These are phyloP conservation scores for Ustilago vetiveriae DNA, from an alignment of 1,284 basidiomycete genomes.

Conservation along the genomic window DNA sequence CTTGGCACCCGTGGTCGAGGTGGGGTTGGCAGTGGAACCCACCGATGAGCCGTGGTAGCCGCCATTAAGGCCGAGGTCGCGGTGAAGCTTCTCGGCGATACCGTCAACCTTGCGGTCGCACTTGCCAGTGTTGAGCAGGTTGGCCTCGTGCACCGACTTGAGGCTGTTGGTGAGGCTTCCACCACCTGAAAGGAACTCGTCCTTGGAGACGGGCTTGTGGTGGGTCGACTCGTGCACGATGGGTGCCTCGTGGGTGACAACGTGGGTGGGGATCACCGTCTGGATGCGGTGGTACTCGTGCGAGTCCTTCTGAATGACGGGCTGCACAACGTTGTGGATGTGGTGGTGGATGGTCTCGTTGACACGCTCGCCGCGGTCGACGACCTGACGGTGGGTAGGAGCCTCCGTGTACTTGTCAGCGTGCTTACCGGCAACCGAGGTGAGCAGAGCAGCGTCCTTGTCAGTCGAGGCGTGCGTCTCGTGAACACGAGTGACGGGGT, in stretches of 20 bases:
- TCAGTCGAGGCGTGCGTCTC: slow-evolving; percentile 65
- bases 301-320: slow-evolving; percentile 64
- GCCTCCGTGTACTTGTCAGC: slow-evolving; percentile 55
- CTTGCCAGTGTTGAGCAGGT: slow-evolving; percentile 58
- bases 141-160: slow-evolving; percentile 47
- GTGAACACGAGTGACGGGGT: slow-evolving; percentile 59
- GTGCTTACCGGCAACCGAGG: slow-evolving; percentile 59
- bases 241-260: slow-evolving; percentile 64
- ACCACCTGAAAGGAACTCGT: slow-evolving; percentile 60
- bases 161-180: slow-evolving; percentile 54
- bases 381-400: slow-evolving; percentile 55
- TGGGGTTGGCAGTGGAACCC: too few species aligned
- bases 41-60: slow-evolving; percentile 4
- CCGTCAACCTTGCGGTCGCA: slow-evolving; percentile 60
- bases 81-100: slow-evolving; percentile 53
- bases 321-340: slow-evolving; percentile 67
- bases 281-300: slow-evolving; percentile 66
- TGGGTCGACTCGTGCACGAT: slow-evolving; percentile 64
- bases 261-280: slow-evolving; percentile 61
- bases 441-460: slow-evolving; percentile 64
- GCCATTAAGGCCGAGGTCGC: slow-evolving; percentile 41
- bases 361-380: slow-evolving; percentile 66
- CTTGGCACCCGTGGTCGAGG: slow-evolving; percentile 7
- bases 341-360: slow-evolving; percentile 65
- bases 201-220: slow-evolving; percentile 61